phyloP scores from a whole-genome alignment of 2,329 filamentous ascomycete genomes.

The Stachybotrys chartarum region DNA sequence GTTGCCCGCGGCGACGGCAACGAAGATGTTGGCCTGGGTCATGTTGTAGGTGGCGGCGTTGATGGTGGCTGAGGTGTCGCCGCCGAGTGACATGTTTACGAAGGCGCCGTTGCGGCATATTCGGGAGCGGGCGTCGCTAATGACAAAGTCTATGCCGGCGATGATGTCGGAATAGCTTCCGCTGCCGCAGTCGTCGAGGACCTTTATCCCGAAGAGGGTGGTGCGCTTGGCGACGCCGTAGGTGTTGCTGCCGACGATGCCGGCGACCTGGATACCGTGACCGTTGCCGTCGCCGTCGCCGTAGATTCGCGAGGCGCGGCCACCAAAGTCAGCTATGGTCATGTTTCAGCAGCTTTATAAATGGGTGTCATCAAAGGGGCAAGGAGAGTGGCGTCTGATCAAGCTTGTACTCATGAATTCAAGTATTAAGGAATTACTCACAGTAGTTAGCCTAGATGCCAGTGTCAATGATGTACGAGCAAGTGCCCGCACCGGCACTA shows the following conservation, averaged over 20 bases:
- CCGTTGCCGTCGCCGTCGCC: constrained; percentile 14
- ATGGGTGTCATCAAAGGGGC: neutral
- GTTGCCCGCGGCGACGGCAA: constrained; percentile 36
- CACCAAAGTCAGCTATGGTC: constrained; percentile 9
- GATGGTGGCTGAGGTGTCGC: constrained; percentile 18
- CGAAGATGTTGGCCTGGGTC: constrained; percentile 26
- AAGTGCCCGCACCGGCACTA: constrained; percentile 20
- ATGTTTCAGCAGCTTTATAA: neutral
- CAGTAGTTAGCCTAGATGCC: constrained; percentile 4
- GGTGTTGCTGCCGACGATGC: constrained; percentile 11
- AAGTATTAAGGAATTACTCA: neutral
- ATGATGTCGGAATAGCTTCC: constrained; percentile 21
- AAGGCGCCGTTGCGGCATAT: constrained; percentile 21
- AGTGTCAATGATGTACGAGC: constrained; percentile 22
- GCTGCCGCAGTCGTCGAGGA: constrained; percentile 19
- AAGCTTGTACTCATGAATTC: no score
- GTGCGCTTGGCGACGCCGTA: constrained; percentile 28
- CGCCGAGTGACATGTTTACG: constrained; percentile 34
- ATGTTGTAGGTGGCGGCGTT: constrained; percentile 30
- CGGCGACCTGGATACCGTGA: constrained; percentile 25
- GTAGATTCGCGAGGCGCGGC: constrained; percentile 10
- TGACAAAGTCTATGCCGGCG: constrained; percentile 14
- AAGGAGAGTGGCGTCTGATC: no score
- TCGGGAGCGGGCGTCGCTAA: constrained; percentile 14
- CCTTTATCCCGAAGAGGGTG: constrained; percentile 31